These are phyloP conservation scores for Mortierella antarctica DNA, from an alignment of 192 early-diverging fungal genomes.

Conservation along the genomic window DNA sequence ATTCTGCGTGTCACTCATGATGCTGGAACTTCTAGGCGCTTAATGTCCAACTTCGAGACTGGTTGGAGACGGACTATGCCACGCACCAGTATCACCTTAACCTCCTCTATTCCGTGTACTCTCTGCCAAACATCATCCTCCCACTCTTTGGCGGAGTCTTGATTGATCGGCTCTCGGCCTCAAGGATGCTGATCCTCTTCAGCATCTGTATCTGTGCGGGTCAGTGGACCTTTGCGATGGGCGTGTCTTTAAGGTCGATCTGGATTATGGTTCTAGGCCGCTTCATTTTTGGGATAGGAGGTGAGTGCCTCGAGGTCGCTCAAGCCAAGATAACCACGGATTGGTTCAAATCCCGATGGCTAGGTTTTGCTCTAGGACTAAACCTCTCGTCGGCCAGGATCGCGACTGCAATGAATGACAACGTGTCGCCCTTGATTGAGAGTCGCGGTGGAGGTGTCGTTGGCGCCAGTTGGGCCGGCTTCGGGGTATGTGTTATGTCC, in stretches of 20 bases:
- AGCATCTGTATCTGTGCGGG: slow-evolving; percentile 61
- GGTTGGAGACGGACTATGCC: slow-evolving; percentile 49
- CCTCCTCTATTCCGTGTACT: slow-evolving; percentile 54
- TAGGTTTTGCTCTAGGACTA: slow-evolving; percentile 70
- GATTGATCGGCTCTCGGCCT: slow-evolving; percentile 64
- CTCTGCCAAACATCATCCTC: slow-evolving; percentile 54
- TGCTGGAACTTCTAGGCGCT: slow-evolving; percentile 21
- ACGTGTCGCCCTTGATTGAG: slow-evolving; percentile 64
- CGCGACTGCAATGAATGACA: slow-evolving; percentile 69
- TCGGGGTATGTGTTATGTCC: slow-evolving; percentile 57
- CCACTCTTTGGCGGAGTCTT: slow-evolving; percentile 58
- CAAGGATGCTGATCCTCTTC: slow-evolving; percentile 63
- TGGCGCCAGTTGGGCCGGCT: slow-evolving; percentile 65
- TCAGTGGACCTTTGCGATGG: slow-evolving; percentile 70
- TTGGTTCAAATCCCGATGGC: slow-evolving; percentile 67
- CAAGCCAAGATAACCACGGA: slow-evolving; percentile 68
- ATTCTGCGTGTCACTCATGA: background rate
- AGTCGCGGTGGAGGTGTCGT: slow-evolving; percentile 26
- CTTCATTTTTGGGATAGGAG: slow-evolving; percentile 72
- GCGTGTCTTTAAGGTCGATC: slow-evolving; percentile 58
- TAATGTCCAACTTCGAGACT: slow-evolving; percentile 51
- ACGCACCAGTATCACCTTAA: slow-evolving; percentile 57
- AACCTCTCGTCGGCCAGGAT: slow-evolving; percentile 65
- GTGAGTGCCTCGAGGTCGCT: slow-evolving; percentile 70
- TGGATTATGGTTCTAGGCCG: slow-evolving; percentile 65